These are phyloP conservation scores for Pyricularia pennisetigena DNA, from an alignment of 2,329 filamentous ascomycete species.

Conservation along the genomic window DNA sequence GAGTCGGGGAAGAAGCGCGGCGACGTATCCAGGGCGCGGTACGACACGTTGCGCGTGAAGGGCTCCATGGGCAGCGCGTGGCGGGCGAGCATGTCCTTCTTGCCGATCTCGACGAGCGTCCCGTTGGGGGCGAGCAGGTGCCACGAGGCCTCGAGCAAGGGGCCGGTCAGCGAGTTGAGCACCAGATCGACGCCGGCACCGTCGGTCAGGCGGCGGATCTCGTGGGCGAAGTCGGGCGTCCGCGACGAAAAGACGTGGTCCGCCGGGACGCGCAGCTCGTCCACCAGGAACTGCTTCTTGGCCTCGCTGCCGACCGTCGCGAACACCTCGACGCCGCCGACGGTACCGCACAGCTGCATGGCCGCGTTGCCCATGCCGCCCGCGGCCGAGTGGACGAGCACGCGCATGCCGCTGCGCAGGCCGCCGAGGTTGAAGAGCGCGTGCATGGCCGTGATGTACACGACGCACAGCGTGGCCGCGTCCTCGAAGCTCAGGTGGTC, in stretches of 20 bases:
- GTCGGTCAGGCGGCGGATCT: conserved; percentile 15
- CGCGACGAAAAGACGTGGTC: conserved; percentile 23
- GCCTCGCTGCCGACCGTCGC: conserved; percentile 19
- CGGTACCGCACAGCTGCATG: conserved; percentile 11
- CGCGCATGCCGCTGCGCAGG: conserved; percentile 14
- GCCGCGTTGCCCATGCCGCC: conserved; percentile 15
- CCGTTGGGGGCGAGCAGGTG: conserved; percentile 19
- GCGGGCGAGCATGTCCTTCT: conserved; percentile 14
- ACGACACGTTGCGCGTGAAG: conserved; percentile 15
- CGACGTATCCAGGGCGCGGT: conserved; percentile 5
- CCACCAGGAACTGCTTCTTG: conserved; percentile 20
- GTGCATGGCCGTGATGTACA: conserved; percentile 20
- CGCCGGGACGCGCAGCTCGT: conserved; percentile 13
- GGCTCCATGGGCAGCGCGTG: conserved; percentile 11
- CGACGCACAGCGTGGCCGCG: conserved; percentile 20
- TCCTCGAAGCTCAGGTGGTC: conserved; percentile 20
- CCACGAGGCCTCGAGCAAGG: conserved; percentile 19
- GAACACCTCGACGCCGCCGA: conserved; percentile 15
- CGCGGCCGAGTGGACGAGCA: conserved; percentile 16
- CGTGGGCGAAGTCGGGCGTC: conserved; percentile 6
- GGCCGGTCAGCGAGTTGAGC: conserved; percentile 21
- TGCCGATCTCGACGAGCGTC: conserved; percentile 19
- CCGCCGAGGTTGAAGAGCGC: conserved; percentile 17
- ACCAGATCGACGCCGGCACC: conserved; percentile 22
- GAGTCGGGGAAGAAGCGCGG: neutral